phyloP scores from a whole-genome alignment of 1,139 yeast species.

The Geotrichum cucujoidarum region DNA sequence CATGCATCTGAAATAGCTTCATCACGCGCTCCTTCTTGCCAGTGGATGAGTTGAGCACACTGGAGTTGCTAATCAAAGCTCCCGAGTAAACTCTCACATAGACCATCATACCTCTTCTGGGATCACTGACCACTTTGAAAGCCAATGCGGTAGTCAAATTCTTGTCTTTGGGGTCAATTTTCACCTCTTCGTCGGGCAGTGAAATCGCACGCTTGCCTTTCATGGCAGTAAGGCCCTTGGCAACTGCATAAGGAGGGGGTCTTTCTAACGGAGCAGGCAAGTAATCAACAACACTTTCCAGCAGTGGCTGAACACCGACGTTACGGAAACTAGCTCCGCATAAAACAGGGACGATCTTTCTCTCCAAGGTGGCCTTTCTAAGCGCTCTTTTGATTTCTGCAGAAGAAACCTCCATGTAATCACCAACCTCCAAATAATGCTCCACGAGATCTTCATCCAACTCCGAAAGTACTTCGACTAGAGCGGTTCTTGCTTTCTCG shows the following conservation, averaged over 20 bases:
- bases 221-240: conserved; percentile 17
- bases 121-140: conserved; percentile 85
- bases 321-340: conserved; percentile 93
- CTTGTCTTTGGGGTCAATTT: conserved; percentile 51
- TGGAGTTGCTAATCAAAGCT: conserved; percentile 54
- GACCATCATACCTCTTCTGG: conserved; percentile 71
- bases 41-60: conserved; percentile 62
- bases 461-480: conserved; percentile 80
- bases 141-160: conserved; percentile 75
- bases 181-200: conserved; percentile 40
- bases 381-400: conserved; percentile 52
- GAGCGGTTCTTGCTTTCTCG: conserved; percentile 58
- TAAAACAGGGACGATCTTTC: conserved; percentile 66
- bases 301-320: conserved; percentile 89
- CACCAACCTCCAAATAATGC: conserved; percentile 53
- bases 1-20: conserved; percentile 78
- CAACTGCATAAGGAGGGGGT: conserved; percentile 47
- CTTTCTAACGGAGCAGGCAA: conserved; percentile 79
- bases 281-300: conserved; percentile 74
- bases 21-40: conserved; percentile 63
- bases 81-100: conserved; percentile 90
- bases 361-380: conserved; percentile 54
- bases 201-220: conserved; percentile 34
- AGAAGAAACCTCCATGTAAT: conserved; percentile 56
- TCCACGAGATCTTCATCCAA: conserved; percentile 73